Base-by-base conservation (phyloP, 2,329 filamentous ascomycete genomes). In the Hansfordia pulvinata region DNA sequence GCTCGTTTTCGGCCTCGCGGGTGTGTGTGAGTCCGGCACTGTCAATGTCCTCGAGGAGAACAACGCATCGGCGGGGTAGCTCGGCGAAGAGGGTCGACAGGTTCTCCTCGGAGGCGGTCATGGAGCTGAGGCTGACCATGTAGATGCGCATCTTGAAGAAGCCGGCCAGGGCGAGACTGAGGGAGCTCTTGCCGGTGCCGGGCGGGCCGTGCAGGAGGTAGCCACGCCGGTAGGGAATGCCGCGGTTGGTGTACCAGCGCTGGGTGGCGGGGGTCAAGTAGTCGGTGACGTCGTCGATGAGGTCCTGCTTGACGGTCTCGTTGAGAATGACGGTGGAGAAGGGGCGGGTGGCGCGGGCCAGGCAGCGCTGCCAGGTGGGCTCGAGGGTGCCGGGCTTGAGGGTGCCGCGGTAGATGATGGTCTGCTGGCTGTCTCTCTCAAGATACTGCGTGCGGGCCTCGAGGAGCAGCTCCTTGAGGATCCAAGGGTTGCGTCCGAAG, bases 191-290 rank as follows among this genome's bases (percentile, higher is more conserved):
- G 10, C 82, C 81, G 0, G 80, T 86, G 1, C 82, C 81, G 0
- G 81, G 81, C 0, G 82, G 81, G 0, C 84, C 84, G 36, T 86
- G 62, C 10, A 93, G 70, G 0, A 93, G 65, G 42, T 90, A 93
- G 0, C 84, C 85, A 4, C 84, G 66, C 10, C 84, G 69, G 46
- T 92, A 92, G 0, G 85, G 84, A 17, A 93, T 88, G 1, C 84
- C 84, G 6, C 83, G 67, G 37, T 82, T 78, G 1, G 76, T 64
- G 45, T 93, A 93, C 82, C 83, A 93, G n/a, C 73, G 62, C 23
- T 68, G 60, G 1, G 73, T 77, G 9, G 57, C 50, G 0, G 71
- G 71, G 34, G 70, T 58, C 19, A 79, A 61, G 40, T 78, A 78
- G 38, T 77, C 70, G 15, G 56, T 58, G 17, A 75, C 62, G 38